phyloP scores from a whole-genome alignment of 768 basidiomycete genomes.

The Nidularia pulvinata region DNA sequence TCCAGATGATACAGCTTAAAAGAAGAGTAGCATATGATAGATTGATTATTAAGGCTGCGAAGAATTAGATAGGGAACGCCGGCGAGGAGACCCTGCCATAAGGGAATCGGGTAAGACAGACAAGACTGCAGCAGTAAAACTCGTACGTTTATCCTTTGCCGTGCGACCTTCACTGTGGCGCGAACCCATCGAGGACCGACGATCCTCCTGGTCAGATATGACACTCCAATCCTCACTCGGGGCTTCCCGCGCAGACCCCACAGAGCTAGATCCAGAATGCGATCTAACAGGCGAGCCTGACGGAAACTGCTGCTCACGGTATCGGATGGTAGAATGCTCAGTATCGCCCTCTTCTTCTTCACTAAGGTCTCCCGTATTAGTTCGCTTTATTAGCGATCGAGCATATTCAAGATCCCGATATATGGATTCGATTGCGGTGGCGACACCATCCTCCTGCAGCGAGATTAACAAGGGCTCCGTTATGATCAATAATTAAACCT shows the following conservation, averaged over 20 bases:
- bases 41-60: conserved; percentile 8
- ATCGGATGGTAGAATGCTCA: conserved; percentile 35
- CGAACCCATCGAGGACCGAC: conserved; percentile 54
- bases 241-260: conserved; percentile 48
- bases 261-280: conserved; percentile 54
- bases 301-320: conserved; percentile 14
- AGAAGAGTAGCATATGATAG: neutral
- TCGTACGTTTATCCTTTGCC: conserved; percentile 54
- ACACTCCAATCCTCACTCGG: conserved; percentile 89
- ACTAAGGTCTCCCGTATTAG: conserved; percentile 27
- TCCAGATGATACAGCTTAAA: too few relatives aligned
- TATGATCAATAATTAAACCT: conserved; percentile 13
- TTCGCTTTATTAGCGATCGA: conserved; percentile 77
- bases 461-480: conserved; percentile 1
- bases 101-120: conserved; percentile 61
- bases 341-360: conserved; percentile 24
- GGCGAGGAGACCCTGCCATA: conserved; percentile 36
- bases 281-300: conserved; percentile 20
- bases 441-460: conserved; percentile 89
- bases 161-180: conserved; percentile 35
- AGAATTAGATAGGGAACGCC: conserved; percentile 33
- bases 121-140: conserved; percentile 60
- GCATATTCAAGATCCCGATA: conserved; percentile 98
- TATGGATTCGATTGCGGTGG: conserved; percentile 91
- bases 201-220: conserved; percentile 75